Base-by-base conservation (phyloP, 2,329 filamentous ascomycete genomes). In the Thielaviopsis populi region DNA sequence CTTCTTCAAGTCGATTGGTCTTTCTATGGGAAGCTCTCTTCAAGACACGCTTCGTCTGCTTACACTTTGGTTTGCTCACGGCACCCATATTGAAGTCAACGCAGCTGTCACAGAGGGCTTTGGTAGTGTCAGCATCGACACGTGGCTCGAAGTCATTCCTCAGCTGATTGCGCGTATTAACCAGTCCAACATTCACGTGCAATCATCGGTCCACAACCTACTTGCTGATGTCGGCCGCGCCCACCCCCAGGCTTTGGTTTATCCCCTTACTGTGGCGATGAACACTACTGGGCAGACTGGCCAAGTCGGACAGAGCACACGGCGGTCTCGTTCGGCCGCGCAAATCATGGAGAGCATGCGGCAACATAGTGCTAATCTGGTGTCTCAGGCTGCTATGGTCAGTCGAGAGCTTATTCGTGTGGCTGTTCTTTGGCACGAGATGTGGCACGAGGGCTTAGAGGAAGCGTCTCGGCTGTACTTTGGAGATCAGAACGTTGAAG, bases 331-430 rank as follows among this genome's bases (percentile, higher is more conserved):
- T 70, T 95, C 91, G 46, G 95, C 95, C 2, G 86, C 84, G 40
- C 85, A 91, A 68, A 95, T 99, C 69, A 96, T 99, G 91, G 91
- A 97, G 67, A 95, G 87, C 71, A 96, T 99, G 90, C 87, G 91
- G 46, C 88, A 92, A 69, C 95, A 99, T 72, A 97, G 91, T 71
- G 86, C 90, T 22, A 87, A 84, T 69, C 81, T 99, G 42, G 94
- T 99, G 8, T 89, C 96, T 68, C 94, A 99, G 74, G 94, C 94
- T 42, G 92, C 96, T 72, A 80, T 91, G 58, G 91, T 99, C 69
- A 97, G 92, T 72, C 88, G 94, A 71, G 95, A 99, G 73, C 83
- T 99, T 64, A 97, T 99, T 71, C 86, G 94, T 61, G 95, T 99
- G 66, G 94, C 94, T 17, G 92, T 99, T 1, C 75, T 99, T 27